Percentiles rank a stretch among this genome's conserved stretches.
These are phyloP conservation scores for Celoporthe dispersa DNA, from an alignment of 2,329 filamentous ascomycete genomes.

Conservation along the genomic window DNA sequence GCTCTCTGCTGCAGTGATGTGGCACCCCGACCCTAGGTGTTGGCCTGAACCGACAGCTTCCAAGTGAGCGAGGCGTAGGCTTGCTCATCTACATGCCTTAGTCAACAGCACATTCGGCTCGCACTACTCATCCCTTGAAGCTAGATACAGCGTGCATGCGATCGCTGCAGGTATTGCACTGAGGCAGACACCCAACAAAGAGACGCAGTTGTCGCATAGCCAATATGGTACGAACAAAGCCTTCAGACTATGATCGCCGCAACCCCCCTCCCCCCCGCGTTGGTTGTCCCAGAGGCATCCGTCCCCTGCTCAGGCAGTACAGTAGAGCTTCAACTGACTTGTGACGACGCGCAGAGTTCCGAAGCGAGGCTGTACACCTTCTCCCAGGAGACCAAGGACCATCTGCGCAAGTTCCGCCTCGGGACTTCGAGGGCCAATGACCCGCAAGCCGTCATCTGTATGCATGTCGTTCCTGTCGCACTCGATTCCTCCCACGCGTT, in stretches of 20 bases:
- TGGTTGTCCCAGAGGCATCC: neutral
- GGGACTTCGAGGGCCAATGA: slow-evolving; percentile 84
- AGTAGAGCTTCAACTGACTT: slow-evolving; percentile 7
- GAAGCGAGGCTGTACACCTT: slow-evolving; percentile 92
- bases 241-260: neutral
- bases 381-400: slow-evolving; percentile 85
- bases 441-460: slow-evolving; percentile 94
- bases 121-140: neutral
- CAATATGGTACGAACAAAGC: slow-evolving; percentile 25
- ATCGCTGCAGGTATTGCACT: neutral
- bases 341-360: slow-evolving; percentile 55
- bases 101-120: neutral
- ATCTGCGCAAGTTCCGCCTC: slow-evolving; percentile 92
- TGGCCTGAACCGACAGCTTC: slow-evolving; percentile 1
- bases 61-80: too few relatives aligned
- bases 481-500: slow-evolving; percentile 10
- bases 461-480: slow-evolving; percentile 47
- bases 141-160: neutral
- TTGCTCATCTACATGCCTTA: neutral
- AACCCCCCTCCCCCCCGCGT: neutral
- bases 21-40: slow-evolving; percentile 6
- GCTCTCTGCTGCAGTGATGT: slow-evolving; percentile 1
- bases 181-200: neutral
- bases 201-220: neutral
- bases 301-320: neutral